Base-by-base conservation (phyloP, 139 green algal genomes). In the Protoeuglena noctilucae region DNA sequence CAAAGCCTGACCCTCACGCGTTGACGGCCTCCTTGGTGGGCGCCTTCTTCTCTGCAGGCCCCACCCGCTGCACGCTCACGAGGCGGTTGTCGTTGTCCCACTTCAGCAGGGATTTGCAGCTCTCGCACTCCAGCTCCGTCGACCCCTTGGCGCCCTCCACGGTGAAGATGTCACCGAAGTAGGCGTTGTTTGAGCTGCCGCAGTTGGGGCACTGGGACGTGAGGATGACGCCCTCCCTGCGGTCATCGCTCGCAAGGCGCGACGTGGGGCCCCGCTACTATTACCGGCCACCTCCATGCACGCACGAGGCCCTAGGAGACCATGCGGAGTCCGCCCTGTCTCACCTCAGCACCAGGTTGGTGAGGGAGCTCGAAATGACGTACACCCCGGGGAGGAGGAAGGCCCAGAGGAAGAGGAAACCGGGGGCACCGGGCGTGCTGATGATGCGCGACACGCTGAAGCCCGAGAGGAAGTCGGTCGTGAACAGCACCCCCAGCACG, bases 91-190 rank as follows among this genome's bases (percentile, higher is more conserved):
- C 31, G 49, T 29, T 41, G 29, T 86, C 73, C 59, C 86, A 90
- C 17, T 60, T 68, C 31, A 93, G 50, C 45, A 76, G 65, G 2
- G 77, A 61, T 41, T 75, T 76, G 72, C 84, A 93, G 48, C 67
- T 80, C 5, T 17, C 24, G 71, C 83, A 93, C 45, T 81, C 61
- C 34, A 88, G 28, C 0, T 51, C 27, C 31, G 79, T 90, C 34
- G 60, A 48, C n/a, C 77, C 73, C 2, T 75, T 64, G 57, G 69
- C 76, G 58, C 82, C 84, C 4, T 70, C 22, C 4, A 93, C 72
- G 0, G 69, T 85, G 26, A 93, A 67, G 23, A 93, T 82, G 28
- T 89, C 79, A 0, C 84, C 84, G 69, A 93, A 93, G 69, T 88
- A 93, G 4, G 73, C 76, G 50, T 63, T 70, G 60, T 76, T 83